Evolutionary conservation across 2,329 filamentous ascomycete species (phyloP).

Genomic region (Dendryphion nanum): DNA sequence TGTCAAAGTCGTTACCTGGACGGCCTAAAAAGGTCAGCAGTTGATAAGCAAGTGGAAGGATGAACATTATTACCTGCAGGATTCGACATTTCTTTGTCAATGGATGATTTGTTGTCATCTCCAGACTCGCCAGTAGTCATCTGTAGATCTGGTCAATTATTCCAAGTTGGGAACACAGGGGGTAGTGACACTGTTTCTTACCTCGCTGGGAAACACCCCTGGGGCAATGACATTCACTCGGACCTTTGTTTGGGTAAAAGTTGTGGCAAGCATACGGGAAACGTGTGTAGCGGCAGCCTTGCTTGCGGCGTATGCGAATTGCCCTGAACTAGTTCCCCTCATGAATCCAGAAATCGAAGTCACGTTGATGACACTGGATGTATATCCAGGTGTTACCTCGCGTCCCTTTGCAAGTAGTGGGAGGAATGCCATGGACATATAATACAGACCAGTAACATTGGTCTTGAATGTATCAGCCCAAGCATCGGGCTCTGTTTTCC

Average conservation of each 20-base stretch:
- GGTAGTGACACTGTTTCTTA: slow-evolving; percentile 5
- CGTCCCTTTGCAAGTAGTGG: slow-evolving; percentile 53
- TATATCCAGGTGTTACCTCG: slow-evolving; percentile 47
- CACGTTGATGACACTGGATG: slow-evolving; percentile 54
- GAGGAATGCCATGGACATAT: slow-evolving; percentile 55
- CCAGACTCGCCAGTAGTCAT: slow-evolving; percentile 50
- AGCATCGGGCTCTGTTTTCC: slow-evolving; percentile 45
- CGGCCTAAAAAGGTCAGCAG: too few species aligned
- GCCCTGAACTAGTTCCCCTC: slow-evolving; percentile 51
- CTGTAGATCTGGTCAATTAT: too few species aligned
- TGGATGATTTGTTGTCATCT: slow-evolving; percentile 48
- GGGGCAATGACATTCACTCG: slow-evolving; percentile 47
- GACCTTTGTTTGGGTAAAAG: slow-evolving; percentile 44
- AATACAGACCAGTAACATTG: slow-evolving; percentile 53
- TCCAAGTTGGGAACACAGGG: not conserved
- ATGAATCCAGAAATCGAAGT: slow-evolving; percentile 52
- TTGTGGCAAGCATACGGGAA: slow-evolving; percentile 47
- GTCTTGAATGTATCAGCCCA: slow-evolving; percentile 54
- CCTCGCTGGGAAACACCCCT: slow-evolving; percentile 43
- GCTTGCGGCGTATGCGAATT: slow-evolving; percentile 53
- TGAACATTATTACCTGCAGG: too few species aligned
- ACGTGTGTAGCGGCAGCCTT: slow-evolving; percentile 52
- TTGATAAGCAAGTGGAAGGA: too few species aligned
- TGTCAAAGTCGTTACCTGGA: slow-evolving; percentile 1
- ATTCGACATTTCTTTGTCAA: slow-evolving; percentile 44